Percentiles rank a stretch among this genome's conserved stretches.
Evolutionary conservation across 805 yeast genomes (phyloP).

Genomic region (Saccharomycopsis sp.): DNA sequence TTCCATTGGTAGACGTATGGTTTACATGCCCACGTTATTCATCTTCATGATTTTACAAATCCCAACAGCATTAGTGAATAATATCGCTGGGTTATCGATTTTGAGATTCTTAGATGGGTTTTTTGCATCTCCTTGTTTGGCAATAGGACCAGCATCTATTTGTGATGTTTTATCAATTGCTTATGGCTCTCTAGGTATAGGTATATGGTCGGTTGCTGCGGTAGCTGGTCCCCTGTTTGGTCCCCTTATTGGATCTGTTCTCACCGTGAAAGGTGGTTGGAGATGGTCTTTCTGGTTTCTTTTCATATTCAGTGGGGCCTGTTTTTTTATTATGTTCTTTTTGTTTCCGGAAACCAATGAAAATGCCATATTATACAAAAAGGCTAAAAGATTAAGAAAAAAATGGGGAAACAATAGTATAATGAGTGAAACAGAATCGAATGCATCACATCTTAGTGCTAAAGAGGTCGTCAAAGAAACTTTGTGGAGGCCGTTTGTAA

Average conservation of each 20-base stretch:
- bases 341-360: conserved; percentile 45
- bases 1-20: conserved; percentile 43
- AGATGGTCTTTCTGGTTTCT: conserved; percentile 51
- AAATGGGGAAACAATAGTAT: conserved; percentile 44
- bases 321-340: conserved; percentile 32
- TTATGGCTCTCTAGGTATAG: conserved; percentile 39
- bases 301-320: conserved; percentile 34
- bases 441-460: conserved; percentile 28
- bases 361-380: conserved; percentile 38
- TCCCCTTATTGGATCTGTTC: conserved; percentile 49
- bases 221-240: conserved; percentile 50
- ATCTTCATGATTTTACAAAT: conserved; percentile 46
- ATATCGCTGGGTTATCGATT: conserved; percentile 44
- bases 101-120: conserved; percentile 49
- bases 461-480: conserved; percentile 56
- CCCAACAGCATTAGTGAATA: conserved; percentile 45
- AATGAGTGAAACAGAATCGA: conserved; percentile 34
- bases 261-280: conserved; percentile 43
- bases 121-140: conserved; percentile 48
- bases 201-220: conserved; percentile 47
- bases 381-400: conserved; percentile 41
- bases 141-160: conserved; percentile 53
- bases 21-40: conserved; percentile 41
- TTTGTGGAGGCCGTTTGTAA: conserved; percentile 56
- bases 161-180: conserved; percentile 42